Base-by-base conservation (phyloP, 345 rosid species). In the Abelmoschus esculentus region DNA sequence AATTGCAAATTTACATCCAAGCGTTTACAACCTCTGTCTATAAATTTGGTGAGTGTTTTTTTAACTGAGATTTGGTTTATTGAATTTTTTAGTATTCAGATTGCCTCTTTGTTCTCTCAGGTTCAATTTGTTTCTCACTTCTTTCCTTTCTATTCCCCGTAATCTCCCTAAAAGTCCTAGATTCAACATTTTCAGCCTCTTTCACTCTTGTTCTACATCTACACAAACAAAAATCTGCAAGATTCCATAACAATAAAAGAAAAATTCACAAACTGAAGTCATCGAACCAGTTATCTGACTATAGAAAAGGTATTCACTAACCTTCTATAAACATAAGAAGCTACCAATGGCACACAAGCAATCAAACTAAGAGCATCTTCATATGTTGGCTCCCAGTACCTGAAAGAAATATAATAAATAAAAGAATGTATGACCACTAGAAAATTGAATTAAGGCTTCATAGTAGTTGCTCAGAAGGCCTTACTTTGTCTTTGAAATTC, bases 371-470 rank as follows among this genome's bases (percentile, higher is more conserved):
- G 90, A 76, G 90, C 84, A 69, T 95, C 97, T 81, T 95, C 96
- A 67, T 82, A 95, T 47, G 99, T 87, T 58, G 96, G 91, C 79
- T 95, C 99, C 99, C 99, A 91, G 76, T 87, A 95, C 86, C 99
- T 95, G 73, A 64, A 81, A 42, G 40, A 28, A 78, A 70, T 10
- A 69, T 46, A 52, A 61, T 32, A 61, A 61, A 71, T 78, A 34
- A 54, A 67, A 72, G 59, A 32, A 44, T 36, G 54, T 61, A 76
- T 68, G 2, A 74, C 36, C 28, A 65, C 70, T 44, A 47, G 2
- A 69, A 73, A 66, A 17, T 46, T 46, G 70, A 66, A 19, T 69
- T 36, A 56, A 60, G 63, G 31, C 13, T 75, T 26, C 19, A 70
- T 50, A 22, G 7, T 18, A 77, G 72, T 38, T 56, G 22, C 70